A percentile compares a stretch with the other conserved stretches of the same genome.
Evolutionary conservation across 2,329 filamentous ascomycete species (phyloP).

Genomic region (Clarireedia hainanense): DNA sequence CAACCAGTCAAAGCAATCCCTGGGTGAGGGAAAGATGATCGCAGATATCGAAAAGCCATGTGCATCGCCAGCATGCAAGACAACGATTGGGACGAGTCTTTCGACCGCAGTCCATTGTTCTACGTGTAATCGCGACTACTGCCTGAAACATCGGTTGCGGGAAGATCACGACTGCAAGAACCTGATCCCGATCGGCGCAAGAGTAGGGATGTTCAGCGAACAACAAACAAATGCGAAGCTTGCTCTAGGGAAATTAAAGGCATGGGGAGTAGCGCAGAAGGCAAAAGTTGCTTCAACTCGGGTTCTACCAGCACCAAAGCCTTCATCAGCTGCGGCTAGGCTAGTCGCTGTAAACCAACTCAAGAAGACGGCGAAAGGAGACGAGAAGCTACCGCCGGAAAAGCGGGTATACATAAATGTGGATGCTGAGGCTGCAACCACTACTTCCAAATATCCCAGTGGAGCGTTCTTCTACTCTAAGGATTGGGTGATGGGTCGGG

Average conservation of each 20-base stretch:
- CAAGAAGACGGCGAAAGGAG: constrained; percentile 85
- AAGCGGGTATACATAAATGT: constrained; percentile 88
- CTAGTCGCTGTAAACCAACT: constrained; percentile 65
- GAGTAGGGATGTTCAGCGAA: constrained; percentile 36
- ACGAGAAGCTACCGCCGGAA: constrained; percentile 69
- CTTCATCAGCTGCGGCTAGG: constrained; percentile 54
- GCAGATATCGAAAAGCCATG: constrained; percentile 60
- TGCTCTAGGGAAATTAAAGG: constrained; percentile 68
- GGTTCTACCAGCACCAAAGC: constrained; percentile 54
- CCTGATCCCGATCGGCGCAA: constrained; percentile 52
- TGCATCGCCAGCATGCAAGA: constrained; percentile 58
- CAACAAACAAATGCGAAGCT: constrained; percentile 58
- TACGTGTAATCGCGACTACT: constrained; percentile 66
- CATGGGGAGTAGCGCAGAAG: constrained; percentile 73
- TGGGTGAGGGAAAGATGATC: constrained; percentile 46
- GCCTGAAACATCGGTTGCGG: constrained; percentile 65
- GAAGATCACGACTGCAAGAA: constrained; percentile 83
- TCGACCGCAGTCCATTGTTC: constrained; percentile 63
- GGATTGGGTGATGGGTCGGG: constrained; percentile 83
- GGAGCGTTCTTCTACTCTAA: constrained; percentile 73
- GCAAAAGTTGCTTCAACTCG: constrained; percentile 37
- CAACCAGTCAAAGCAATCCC: constrained; percentile 44
- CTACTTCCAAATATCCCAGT: constrained; percentile 73
- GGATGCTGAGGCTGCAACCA: constrained; percentile 81
- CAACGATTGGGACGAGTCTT: constrained; percentile 59